Base-by-base conservation (phyloP, 2,329 filamentous ascomycete species). In the Parastagonospora avenae region DNA sequence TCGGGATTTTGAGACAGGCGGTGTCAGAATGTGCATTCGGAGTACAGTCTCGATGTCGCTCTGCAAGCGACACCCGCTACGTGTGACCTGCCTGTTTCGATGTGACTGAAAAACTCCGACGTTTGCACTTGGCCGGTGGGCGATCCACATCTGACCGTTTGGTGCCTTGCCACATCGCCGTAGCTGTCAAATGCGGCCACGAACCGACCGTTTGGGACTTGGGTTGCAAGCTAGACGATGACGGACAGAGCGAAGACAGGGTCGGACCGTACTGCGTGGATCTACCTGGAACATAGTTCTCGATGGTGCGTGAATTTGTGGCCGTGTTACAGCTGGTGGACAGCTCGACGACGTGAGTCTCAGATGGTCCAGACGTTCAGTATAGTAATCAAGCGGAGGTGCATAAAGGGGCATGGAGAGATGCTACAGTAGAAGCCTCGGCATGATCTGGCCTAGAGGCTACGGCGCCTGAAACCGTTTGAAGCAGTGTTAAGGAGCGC, bases 391-490 rank as follows among this genome's bases (percentile, higher is more conserved):
- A 44, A 46, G 32, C n/a, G 39, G 29, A 31, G 46, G 27, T 46
- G 62, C 63, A 65, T 65, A 63, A 66, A 64, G 61, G 62, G 62
- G 58, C 50, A 57, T 42, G 30, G 15, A 8, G 45, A 27, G 19
- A n/a, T 42, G 39, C 40, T 29, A 42, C 32, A 24, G 19, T 24
- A 5, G 31, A 48, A 50, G 52, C 54, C 55, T 55, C 52, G 52
- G 61, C 61, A 59, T 57, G 55, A 57, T 46, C 41, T 53, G 48
- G 54, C 50, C 55, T 52, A 46, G 55, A 46, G 42, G 41, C 31
- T 53, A 52, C 52, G 55, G 56, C 54, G 54, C 48, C 42, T 62
- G 59, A 62, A 60, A 62, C 59, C 46, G 37, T 37, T 43, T 31
- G 47, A 50, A 50, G 44, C 47, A 50, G 37, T 24, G 44, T 19